These are phyloP conservation scores for Cyclotella choctawhatcheeana DNA, from an alignment of 108 stramenopile genomes.

Conservation along the genomic window DNA sequence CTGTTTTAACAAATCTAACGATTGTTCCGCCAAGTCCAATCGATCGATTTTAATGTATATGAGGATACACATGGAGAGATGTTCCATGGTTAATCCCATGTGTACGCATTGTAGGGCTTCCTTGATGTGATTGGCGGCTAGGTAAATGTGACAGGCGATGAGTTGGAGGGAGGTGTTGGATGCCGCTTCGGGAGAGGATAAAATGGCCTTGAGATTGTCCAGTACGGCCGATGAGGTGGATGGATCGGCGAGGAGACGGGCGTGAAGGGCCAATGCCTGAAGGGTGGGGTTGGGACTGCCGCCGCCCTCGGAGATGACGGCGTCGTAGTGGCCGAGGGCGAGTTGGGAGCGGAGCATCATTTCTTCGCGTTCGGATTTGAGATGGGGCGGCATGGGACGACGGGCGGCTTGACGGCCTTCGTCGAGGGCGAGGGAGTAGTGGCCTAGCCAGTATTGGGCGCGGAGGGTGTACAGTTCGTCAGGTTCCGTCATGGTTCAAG, in stretches of 20 bases:
- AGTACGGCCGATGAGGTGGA: constrained; percentile 45
- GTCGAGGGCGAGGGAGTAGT: constrained; percentile 88
- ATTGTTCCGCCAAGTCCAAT: constrained; percentile 85
- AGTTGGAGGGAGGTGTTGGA: constrained; percentile 82
- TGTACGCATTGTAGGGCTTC: constrained; percentile 94
- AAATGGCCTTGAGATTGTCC: constrained; percentile 51
- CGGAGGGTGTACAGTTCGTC: constrained; percentile 99
- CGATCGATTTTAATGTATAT: constrained; percentile 96
- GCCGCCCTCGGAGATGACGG: constrained; percentile 73
- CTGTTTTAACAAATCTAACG: constrained; percentile 70
- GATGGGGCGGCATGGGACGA: constrained; percentile 75
- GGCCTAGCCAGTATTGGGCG: constrained; percentile 97
- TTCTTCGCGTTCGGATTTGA: constrained; percentile 93
- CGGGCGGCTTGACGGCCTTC: constrained; percentile 79
- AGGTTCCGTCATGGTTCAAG: constrained; percentile 95
- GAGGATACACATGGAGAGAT: constrained; percentile 80
- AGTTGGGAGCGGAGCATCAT: constrained; percentile 85
- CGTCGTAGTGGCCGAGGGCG: constrained; percentile 85
- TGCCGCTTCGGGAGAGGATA: constrained; percentile 51
- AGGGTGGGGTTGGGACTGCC: constrained; percentile 55
- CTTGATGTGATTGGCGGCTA: constrained; percentile 78
- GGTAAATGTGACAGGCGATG: constrained; percentile 88
- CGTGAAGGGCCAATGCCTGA: constrained; percentile 78
- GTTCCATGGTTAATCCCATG: constrained; percentile 88
- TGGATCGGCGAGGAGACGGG: constrained; percentile 61